Conservation (phyloP, 371 early-diverging fungal species). For the Capillidium heterosporum region DNA sequence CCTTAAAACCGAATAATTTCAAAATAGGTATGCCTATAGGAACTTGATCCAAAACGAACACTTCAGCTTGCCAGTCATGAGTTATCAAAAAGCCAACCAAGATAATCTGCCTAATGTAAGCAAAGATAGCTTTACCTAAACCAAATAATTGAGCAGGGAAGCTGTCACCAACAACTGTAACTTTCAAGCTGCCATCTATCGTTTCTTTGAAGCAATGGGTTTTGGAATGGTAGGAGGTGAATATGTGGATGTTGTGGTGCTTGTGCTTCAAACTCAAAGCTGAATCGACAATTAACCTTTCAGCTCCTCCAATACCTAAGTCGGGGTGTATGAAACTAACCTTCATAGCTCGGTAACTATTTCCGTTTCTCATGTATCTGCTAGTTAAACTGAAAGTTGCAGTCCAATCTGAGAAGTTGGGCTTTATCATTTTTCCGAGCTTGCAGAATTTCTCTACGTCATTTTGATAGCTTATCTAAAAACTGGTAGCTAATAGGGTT, state of each 20-base stretch:
- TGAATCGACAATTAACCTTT: constrained; percentile 88
- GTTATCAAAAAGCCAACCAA: constrained; percentile 32
- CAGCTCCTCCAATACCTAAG: constrained; percentile 89
- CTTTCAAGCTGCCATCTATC: constrained; percentile 43
- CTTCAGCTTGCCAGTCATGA: constrained; percentile 34
- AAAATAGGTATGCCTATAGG: constrained; percentile 68
- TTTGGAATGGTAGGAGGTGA: constrained; percentile 79
- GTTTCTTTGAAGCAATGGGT: constrained; percentile 87
- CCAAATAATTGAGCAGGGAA: constrained; percentile 46
- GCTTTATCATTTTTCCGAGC: too few species aligned
- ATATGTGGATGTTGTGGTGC: constrained; percentile 67
- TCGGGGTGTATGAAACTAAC: constrained; percentile 69
- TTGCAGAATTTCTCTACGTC: too few species aligned
- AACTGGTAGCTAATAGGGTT: too few species aligned
- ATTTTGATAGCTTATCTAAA: too few species aligned
- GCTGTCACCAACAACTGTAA: constrained; percentile 51
- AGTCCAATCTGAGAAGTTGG: too few species aligned
- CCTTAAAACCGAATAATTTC: constrained; percentile 35
- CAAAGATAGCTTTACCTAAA: constrained; percentile 57
- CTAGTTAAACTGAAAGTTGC: too few species aligned
- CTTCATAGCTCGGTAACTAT: too few species aligned
- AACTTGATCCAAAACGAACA: constrained; percentile 82
- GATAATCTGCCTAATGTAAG: constrained; percentile 54
- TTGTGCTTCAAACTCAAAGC: constrained; percentile 58
- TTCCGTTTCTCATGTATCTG: too few species aligned